phyloP scores from a whole-genome alignment of 768 basidiomycete genomes.

The Naganishia vishniacii region DNA sequence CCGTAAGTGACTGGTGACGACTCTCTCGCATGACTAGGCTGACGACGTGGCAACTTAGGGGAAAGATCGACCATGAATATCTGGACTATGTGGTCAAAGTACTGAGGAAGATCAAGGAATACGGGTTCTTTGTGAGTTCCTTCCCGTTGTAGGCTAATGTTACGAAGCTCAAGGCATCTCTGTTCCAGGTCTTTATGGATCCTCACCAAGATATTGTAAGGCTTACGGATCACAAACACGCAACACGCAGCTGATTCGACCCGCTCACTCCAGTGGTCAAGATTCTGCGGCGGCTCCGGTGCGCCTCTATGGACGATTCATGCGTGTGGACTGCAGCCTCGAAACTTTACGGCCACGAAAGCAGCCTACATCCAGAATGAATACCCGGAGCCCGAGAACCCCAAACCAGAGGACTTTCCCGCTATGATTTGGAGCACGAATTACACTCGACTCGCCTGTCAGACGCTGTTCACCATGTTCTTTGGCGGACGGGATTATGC shows the following conservation, averaged over 20 bases:
- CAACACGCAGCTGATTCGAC: neutral
- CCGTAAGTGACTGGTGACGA: constrained; percentile 69
- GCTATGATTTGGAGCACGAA: constrained; percentile 98
- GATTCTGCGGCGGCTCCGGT: constrained; percentile 79
- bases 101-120: constrained; percentile 82
- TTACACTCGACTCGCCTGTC: constrained; percentile 77
- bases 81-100: constrained; percentile 86
- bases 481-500: constrained; percentile 85
- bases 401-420: constrained; percentile 70
- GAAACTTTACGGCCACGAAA: constrained; percentile 76
- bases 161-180: neutral
- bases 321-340: constrained; percentile 84
- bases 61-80: constrained; percentile 64
- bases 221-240: constrained; percentile 42
- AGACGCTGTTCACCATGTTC: constrained; percentile 90
- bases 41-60: neutral
- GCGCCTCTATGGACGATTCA: constrained; percentile 37
- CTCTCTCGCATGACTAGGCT: neutral
- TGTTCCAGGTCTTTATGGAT: constrained; percentile 64
- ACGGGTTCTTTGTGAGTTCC: constrained; percentile 59
- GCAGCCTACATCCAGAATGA: constrained; percentile 83
- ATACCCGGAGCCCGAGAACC: constrained; percentile 61
- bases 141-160: constrained; percentile 55
- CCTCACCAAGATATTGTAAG: constrained; percentile 90
- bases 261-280: constrained; percentile 66